A percentile compares a stretch with the other conserved stretches of the same genome.
These are phyloP conservation scores for Lumnitzera littorea DNA, from an alignment of 345 rosid species.

Conservation along the genomic window DNA sequence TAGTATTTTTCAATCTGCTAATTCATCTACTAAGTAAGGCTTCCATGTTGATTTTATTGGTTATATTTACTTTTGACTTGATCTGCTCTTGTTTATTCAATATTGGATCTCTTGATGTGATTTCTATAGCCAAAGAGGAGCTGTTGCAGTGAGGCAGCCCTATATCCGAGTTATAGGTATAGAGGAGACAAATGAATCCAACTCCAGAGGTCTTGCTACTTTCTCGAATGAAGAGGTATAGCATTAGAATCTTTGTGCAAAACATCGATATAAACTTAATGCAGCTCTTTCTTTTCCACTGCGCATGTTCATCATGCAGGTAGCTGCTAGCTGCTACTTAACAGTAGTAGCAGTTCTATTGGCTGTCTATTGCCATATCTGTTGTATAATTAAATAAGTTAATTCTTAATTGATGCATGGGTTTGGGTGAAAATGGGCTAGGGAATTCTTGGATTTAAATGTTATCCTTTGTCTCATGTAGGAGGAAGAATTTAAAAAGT, in stretches of 20 bases:
- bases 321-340: too few species aligned
- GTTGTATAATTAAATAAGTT: too few species aligned
- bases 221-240: conserved; percentile 76
- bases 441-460: background rate
- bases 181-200: conserved; percentile 77
- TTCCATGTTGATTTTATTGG: conserved; percentile 2
- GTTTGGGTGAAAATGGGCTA: too few species aligned
- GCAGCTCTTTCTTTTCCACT: too few species aligned
- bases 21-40: conserved; percentile 63
- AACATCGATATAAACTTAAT: too few species aligned
- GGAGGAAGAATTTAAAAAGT: conserved; percentile 95
- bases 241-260: too few species aligned
- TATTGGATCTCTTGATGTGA: background rate
- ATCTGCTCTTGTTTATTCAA: conserved; percentile 1
- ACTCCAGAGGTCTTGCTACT: conserved; percentile 65
- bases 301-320: too few species aligned
- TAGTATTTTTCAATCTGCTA: conserved; percentile 82
- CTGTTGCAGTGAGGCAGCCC: conserved; percentile 92
- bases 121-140: conserved; percentile 70
- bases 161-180: conserved; percentile 87
- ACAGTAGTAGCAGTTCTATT: too few species aligned
- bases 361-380: too few species aligned
- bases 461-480: conserved; percentile 29
- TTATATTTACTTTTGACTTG: background rate
- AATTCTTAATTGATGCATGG: too few species aligned